Evolutionary conservation across 148 eudicot genomes (phyloP).

Genomic region (Arbutus unedo): DNA sequence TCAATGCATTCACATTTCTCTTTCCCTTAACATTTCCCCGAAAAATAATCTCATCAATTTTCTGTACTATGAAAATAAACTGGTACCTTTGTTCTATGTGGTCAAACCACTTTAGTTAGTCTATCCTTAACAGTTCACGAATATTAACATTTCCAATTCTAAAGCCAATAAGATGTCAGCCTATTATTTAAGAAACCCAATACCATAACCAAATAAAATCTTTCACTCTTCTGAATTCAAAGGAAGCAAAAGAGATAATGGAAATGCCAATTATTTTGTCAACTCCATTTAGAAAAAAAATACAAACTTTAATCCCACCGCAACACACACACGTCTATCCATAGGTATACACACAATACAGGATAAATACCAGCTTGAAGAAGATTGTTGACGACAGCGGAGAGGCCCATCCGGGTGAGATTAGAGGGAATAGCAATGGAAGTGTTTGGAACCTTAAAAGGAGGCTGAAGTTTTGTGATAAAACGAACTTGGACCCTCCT

Average conservation of each 20-base stretch:
- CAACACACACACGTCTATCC: neutral
- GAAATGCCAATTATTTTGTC: neutral
- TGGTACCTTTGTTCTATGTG: no score
- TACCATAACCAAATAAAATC: neutral
- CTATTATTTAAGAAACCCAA: neutral
- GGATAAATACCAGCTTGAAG: constrained; percentile 43
- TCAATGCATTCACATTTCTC: neutral
- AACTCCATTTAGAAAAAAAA: neutral
- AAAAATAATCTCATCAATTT: neutral
- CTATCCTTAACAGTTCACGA: neutral
- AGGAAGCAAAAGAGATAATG: neutral
- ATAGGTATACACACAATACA: no score
- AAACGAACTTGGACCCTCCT: constrained; percentile 69
- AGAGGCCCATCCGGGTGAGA: constrained; percentile 77
- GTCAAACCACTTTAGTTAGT: neutral
- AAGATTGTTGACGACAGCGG: constrained; percentile 67
- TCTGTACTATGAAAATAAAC: neutral
- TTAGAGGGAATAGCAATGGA: constrained; percentile 66
- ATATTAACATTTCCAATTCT: neutral
- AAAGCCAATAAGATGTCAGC: neutral
- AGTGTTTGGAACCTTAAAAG: constrained; percentile 49
- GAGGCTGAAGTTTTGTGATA: constrained; percentile 53
- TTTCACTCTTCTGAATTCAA: neutral
- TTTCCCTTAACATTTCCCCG: neutral
- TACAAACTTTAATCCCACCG: neutral